Percentiles rank a stretch among this genome's conserved stretches.
Evolutionary conservation across 2,329 filamentous ascomycete genomes (phyloP).

Genomic region (Diplodia corticola): DNA sequence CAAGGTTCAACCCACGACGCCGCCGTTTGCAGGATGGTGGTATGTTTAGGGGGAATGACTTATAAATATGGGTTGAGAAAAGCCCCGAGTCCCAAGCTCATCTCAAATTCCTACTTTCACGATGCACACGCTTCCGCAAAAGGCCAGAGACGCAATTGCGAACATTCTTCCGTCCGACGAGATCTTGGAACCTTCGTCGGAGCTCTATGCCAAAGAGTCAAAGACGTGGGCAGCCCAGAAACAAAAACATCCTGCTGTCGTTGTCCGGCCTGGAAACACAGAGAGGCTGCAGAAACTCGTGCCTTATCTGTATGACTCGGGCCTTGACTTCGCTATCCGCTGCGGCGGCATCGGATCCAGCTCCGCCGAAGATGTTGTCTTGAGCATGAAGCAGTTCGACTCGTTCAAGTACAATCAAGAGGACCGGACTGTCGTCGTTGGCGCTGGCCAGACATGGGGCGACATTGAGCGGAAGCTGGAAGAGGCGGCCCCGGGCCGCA

Average conservation of each 20-base stretch:
- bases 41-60: background rate
- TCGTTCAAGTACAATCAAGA: slow-evolving; percentile 37
- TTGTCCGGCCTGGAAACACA: slow-evolving; percentile 36
- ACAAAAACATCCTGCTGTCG: slow-evolving; percentile 36
- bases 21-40: background rate
- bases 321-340: slow-evolving; percentile 42
- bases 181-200: slow-evolving; percentile 28
- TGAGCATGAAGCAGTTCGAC: slow-evolving; percentile 42
- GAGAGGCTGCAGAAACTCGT: slow-evolving; percentile 35
- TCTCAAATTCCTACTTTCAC: background rate
- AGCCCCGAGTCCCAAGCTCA: too few species aligned
- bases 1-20: background rate
- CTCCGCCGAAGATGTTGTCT: slow-evolving; percentile 41
- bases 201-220: slow-evolving; percentile 28
- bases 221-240: slow-evolving; percentile 39
- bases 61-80: background rate
- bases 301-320: slow-evolving; percentile 34
- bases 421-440: slow-evolving; percentile 37
- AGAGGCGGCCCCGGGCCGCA: slow-evolving; percentile 37
- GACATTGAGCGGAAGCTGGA: slow-evolving; percentile 41
- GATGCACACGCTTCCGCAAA: background rate
- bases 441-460: slow-evolving; percentile 42
- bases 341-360: slow-evolving; percentile 40
- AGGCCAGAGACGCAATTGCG: slow-evolving; percentile 22
- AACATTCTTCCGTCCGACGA: slow-evolving; percentile 27